phyloP scores from a whole-genome alignment of 768 basidiomycete species.

The Mycena floridula region DNA sequence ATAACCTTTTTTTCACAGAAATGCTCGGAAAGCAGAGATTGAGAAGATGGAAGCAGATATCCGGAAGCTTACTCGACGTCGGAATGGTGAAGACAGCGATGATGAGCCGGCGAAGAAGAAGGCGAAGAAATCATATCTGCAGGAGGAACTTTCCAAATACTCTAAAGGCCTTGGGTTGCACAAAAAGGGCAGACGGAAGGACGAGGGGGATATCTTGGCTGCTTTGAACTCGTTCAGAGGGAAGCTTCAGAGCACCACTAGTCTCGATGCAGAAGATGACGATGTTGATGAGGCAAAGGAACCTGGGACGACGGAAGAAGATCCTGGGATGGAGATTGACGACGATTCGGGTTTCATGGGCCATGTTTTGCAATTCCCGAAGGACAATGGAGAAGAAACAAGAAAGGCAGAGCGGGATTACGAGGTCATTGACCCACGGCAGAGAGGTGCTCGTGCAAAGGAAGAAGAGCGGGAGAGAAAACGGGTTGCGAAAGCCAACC shows the following conservation, averaged over 20 bases:
- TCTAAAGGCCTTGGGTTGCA: conserved; percentile 55
- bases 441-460: conserved; percentile 63
- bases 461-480: conserved; percentile 76
- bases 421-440: conserved; percentile 83
- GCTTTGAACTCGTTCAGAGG: conserved; percentile 66
- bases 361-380: conserved; percentile 71
- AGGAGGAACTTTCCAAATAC: conserved; percentile 81
- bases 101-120: conserved; percentile 49
- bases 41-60: conserved; percentile 87
- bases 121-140: conserved; percentile 63
- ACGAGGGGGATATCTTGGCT: conserved; percentile 68
- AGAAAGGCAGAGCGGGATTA: conserved; percentile 79
- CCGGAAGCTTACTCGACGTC: conserved; percentile 63
- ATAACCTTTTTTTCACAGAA: conserved; percentile 28
- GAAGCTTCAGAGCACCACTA: conserved; percentile 48
- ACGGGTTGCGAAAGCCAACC: conserved; percentile 23
- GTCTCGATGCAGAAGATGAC: conserved; percentile 20
- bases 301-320: conserved; percentile 27
- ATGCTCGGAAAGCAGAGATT: conserved; percentile 67
- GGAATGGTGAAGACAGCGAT: conserved; percentile 55
- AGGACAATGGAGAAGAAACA: conserved; percentile 71
- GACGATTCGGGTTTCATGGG: conserved; percentile 69
- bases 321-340: conserved; percentile 67
- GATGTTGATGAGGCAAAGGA: conserved; percentile 9
- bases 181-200: conserved; percentile 43